Percentiles rank a stretch among this genome's conserved stretches.
Conservation (phyloP, 2,329 filamentous ascomycete species). For the Stagonosporopsis vannaccii region DNA sequence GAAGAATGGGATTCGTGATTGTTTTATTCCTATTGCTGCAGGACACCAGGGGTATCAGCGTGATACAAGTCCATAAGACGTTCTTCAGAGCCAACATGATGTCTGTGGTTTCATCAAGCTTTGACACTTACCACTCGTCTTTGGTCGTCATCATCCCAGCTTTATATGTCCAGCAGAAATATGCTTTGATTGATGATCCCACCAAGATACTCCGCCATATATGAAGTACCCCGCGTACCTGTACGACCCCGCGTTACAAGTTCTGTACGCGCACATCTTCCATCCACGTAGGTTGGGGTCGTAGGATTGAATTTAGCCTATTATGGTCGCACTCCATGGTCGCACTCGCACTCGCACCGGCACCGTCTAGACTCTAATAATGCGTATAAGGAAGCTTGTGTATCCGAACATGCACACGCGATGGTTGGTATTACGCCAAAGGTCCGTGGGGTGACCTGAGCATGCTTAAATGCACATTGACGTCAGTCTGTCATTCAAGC, state of each 20-base stretch:
- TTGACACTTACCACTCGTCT: neutral
- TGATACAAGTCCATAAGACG: neutral
- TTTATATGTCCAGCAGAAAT: neutral
- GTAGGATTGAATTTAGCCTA: neutral
- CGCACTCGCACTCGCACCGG: constrained; percentile 1
- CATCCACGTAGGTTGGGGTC: neutral
- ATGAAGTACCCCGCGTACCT: neutral
- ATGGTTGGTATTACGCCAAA: neutral
- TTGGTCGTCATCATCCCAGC: neutral
- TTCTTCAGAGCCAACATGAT: neutral
- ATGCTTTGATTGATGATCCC: neutral
- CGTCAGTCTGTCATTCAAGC: neutral
- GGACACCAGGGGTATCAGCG: neutral
- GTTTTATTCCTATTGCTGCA: neutral
- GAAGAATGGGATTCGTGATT: constrained; percentile 55
- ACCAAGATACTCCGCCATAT: neutral
- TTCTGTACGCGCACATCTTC: neutral
- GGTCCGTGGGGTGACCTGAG: neutral
- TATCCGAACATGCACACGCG: neutral
- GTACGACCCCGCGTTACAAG: neutral
- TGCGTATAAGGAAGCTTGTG: neutral
- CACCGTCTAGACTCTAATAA: too few relatives aligned
- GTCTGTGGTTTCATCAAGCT: too few relatives aligned
- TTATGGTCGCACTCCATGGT: neutral
- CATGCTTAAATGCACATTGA: neutral